Base-by-base conservation (phyloP, 1,139 yeast species). In the Diutina pseudorugosa region DNA sequence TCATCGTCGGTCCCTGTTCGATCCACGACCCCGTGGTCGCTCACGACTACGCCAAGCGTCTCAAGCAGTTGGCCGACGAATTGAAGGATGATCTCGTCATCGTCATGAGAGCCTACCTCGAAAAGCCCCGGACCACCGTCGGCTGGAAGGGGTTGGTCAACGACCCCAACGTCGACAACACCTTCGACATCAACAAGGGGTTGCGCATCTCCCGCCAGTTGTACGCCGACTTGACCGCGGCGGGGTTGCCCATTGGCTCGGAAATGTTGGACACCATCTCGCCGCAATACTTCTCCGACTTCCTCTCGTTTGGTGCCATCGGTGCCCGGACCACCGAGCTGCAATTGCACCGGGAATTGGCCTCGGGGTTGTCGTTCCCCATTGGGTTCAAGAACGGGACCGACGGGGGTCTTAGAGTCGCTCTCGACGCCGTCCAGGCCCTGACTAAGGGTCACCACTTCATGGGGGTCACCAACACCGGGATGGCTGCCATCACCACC, bases 281-380 rank as follows among this genome's bases (percentile, higher is more conserved):
- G 25, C 98, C 98, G n/a, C 98, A 93, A 76, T 93, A 80, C 76
- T 77, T 93, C 60, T 85, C 95, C 30, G 98, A 93, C 69, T 76
- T 90, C 60, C 79, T 93, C 61, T 86, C 96, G 47, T 83, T 93
- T 60, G 98, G 98, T 60, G 98, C 98, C 55, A 89, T 93, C 71
- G 98, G 98, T 64, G 98, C 98, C 53, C 83, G 98, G 76, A 93
- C 98, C 57, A 93, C 98, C 52, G 98, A 93, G 75, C 89, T 97
- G 52, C 98, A 93, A 71, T 80, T 93, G 58, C 98, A 93, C 74
- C 84, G 98, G 71, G 98, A 93, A 72, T 79, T 93, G 62, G 95
- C 98, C 20, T 89, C 97, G 4, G 98, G 98, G 51, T 77, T 93
- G 58, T 86, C 96, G 11, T 93, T 93, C 91, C 98, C 98, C 55